phyloP scores from a whole-genome alignment of 345 rosid genomes.

The Brassica cretica region DNA sequence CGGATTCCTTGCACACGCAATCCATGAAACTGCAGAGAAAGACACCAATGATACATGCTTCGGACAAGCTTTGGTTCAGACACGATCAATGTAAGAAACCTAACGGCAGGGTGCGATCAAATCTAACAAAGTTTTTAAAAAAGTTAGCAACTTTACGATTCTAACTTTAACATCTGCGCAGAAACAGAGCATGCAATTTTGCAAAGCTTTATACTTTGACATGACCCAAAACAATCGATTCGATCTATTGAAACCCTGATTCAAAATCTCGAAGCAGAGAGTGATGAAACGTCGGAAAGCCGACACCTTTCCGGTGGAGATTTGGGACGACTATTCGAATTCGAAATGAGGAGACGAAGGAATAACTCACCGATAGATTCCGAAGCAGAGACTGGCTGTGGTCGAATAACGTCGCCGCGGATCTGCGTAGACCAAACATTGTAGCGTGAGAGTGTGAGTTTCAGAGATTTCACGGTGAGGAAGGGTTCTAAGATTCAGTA shows the following conservation, averaged over 20 bases:
- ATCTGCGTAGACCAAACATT: constrained; percentile 45
- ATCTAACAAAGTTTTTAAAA: too few relatives aligned
- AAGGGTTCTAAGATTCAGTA: constrained; percentile 27
- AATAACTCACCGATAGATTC: constrained; percentile 33
- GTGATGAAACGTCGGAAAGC: not conserved
- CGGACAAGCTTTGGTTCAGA: constrained; percentile 15
- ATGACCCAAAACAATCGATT: not conserved
- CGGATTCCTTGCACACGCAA: constrained; percentile 57
- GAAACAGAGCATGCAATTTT: constrained; percentile 10
- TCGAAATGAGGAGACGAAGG: not conserved
- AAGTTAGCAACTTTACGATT: not conserved
- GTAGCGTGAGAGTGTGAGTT: not conserved
- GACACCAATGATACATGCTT: not conserved
- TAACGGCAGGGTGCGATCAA: not conserved
- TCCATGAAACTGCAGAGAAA: constrained; percentile 46
- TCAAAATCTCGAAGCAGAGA: not conserved
- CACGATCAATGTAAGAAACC: not conserved
- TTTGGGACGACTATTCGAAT: not conserved
- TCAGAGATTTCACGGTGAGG: constrained; percentile 8
- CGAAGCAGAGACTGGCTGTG: constrained; percentile 45
- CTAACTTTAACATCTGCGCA: not conserved
- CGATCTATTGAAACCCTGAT: constrained; percentile 16
- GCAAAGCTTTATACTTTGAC: not conserved
- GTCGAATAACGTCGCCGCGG: constrained; percentile 39
- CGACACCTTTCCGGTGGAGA: not conserved